Base-by-base conservation (phyloP, 2,329 filamentous ascomycete genomes). In the Phialophora chinensis region DNA sequence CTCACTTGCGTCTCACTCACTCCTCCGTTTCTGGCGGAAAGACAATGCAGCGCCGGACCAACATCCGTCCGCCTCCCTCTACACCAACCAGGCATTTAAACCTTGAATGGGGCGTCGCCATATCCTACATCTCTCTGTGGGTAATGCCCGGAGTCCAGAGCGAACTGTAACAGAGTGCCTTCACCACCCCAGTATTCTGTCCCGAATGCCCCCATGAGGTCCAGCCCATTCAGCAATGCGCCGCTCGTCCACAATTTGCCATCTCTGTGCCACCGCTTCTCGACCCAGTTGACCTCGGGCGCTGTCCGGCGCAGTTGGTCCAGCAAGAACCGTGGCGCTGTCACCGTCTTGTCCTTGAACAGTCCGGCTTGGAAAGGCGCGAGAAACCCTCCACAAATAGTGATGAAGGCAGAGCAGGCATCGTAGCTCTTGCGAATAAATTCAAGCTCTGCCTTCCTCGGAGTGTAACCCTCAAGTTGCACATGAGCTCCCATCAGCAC, bases 241-340 rank as follows among this genome's bases (percentile, higher is more conserved):
- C 76, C 76, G 55, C 73, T 75, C 3, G 74, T 77, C 76, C 76
- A 77, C 20, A 77, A 23, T 64, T 77, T 76, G 4, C 75, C 76
- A 65, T 77, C 75, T 0, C 69, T 63, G 10, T 69, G 66, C 63
- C 70, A 75, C 0, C 75, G 71, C 66, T 73, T 73, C 38, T 66
- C 70, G 12, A 66, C 64, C 63, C 63, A 70, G 17, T 66, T 47
- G 11, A 64, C 62, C n/a, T 70, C 62, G 12, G 68, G 63, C 12
- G 23, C 33, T 1, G 57, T 38, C 35, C 65, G 27, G 7, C 61
- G 63, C 14, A 68, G 33, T 25, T 66, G 47, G 3, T 55, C 47
- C 20, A 72, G 44, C 27, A 72, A 14, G 25, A 61, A 31, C 23
- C 59, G 63, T 2, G 70, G 70, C 10, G 61, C 69, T 7, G 70